Evolutionary conservation across 1,284 basidiomycete species (phyloP).

Genomic region (Sporisorium sorghi): DNA sequence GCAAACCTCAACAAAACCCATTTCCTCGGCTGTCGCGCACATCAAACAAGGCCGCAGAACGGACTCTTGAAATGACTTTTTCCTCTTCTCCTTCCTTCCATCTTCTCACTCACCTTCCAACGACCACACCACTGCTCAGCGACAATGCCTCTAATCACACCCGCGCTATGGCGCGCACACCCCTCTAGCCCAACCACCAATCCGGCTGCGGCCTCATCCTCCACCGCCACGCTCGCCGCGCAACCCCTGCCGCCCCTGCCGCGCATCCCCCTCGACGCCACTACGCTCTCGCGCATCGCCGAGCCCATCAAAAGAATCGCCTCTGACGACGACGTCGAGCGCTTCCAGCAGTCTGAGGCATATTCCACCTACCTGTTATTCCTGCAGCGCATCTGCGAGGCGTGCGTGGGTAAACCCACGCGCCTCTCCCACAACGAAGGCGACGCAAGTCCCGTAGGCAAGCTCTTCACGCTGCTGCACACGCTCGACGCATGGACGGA

Average conservation of each 20-base stretch:
- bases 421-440: conserved; percentile 5
- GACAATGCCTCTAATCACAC: conserved; percentile 41
- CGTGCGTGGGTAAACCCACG: conserved; percentile 61
- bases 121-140: not conserved
- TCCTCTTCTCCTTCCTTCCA: not conserved
- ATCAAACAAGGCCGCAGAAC: not conserved
- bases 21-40: not conserved
- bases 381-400: conserved; percentile 64
- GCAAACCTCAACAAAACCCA: not conserved
- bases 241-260: conserved; percentile 45
- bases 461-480: conserved; percentile 76
- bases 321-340: conserved; percentile 63
- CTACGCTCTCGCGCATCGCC: conserved; percentile 24
- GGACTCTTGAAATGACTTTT: conserved; percentile 1
- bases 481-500: conserved; percentile 82
- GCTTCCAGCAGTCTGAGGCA: conserved; percentile 63
- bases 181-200: not conserved
- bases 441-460: conserved; percentile 59
- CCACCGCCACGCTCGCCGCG: conserved; percentile 25
- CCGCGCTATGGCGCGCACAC: conserved; percentile 18
- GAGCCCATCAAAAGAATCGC: conserved; percentile 62
- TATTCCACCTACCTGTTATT: conserved; percentile 60
- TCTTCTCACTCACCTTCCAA: not conserved
- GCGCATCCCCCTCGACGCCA: conserved; percentile 21
- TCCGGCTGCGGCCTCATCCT: conserved; percentile 14